phyloP scores from a whole-genome alignment of 306 rosid genomes.

The Glycine tomentella region DNA sequence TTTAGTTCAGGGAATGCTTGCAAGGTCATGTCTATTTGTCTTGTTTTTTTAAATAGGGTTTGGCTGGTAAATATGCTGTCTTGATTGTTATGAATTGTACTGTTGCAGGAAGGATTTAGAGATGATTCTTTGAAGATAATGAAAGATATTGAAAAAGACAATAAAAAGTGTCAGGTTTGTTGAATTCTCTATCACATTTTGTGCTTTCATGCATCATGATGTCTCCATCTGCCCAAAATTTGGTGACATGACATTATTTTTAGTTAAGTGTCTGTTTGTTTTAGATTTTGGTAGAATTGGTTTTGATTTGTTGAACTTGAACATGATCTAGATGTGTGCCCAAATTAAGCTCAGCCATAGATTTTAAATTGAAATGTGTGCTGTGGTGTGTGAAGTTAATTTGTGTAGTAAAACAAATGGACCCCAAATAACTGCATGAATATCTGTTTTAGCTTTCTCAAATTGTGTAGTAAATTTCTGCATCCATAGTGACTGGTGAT shows the following conservation, averaged over 20 bases:
- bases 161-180: constrained; percentile 81
- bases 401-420: not conserved
- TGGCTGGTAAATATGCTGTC: not conserved
- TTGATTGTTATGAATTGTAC: constrained; percentile 33
- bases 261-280: not conserved
- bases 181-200: constrained; percentile 11
- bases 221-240: constrained; percentile 1
- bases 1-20: constrained; percentile 10
- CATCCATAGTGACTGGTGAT: not conserved
- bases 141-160: constrained; percentile 70
- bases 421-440: not conserved
- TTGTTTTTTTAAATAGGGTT: not conserved
- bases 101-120: constrained; percentile 84
- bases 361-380: not conserved
- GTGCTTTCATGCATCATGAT: constrained; percentile 24
- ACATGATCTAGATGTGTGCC: not conserved
- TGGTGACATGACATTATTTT: not conserved
- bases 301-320: not conserved
- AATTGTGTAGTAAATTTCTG: not conserved
- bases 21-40: not conserved
- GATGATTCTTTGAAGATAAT: constrained; percentile 92
- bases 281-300: not conserved
- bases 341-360: not conserved
- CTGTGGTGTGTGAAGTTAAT: not conserved
- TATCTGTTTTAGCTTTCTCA: not conserved